Base-by-base conservation (phyloP, 1,139 yeast genomes). In the Saccharomyces hybrid region DNA sequence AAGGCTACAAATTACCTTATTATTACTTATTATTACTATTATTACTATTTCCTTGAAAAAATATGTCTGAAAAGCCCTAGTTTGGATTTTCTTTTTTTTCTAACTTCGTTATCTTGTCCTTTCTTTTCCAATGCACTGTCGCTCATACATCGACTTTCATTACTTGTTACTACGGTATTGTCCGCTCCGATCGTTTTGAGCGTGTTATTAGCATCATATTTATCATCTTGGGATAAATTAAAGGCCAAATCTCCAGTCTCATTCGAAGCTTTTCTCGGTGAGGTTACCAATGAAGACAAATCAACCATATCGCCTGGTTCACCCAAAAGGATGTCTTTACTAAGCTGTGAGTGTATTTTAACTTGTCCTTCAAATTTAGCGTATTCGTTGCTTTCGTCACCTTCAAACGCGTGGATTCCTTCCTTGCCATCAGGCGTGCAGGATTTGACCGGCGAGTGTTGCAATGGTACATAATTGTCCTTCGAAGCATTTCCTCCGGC, bases 291-390 rank as follows among this genome's bases (percentile, higher is more conserved):
- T 16, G 56, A 54, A 5, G 65, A 61, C 28, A 62, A 54, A 51
- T 63, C 68, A 16, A 62, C 64, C 8, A 54, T 58, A 46, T 63
- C 68, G 23, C 68, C 68, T 1, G 68, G 68, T 54, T 62, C 66
- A 16, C 68, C 68, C 34, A 62, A 56, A n/a, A 63, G 55, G n/a
- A 63, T 56, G 31, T 64, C 69, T 52, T 57, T 54, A 9, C 68
- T 60, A 9, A 65, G 52, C 7, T 38, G 44, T 6, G 25, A 38
- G 5, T 38, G 5, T 4, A 13, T 38, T 2, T 8, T 38, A 0
- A 19, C n/a, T 11, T 38, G 44, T 11, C 25, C 44, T 38, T 38
- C 25, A 38, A 8, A 16, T 8, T 16, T 38, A 6, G 25, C 5
- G 11, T 38, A 38, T 38, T 19, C 44, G 11, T 19, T 19, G 5